A percentile compares a stretch with the other conserved stretches of the same genome.
Conservation (phyloP, 78 protist genomes). For the Dictyostelium brefeldianum region DNA sequence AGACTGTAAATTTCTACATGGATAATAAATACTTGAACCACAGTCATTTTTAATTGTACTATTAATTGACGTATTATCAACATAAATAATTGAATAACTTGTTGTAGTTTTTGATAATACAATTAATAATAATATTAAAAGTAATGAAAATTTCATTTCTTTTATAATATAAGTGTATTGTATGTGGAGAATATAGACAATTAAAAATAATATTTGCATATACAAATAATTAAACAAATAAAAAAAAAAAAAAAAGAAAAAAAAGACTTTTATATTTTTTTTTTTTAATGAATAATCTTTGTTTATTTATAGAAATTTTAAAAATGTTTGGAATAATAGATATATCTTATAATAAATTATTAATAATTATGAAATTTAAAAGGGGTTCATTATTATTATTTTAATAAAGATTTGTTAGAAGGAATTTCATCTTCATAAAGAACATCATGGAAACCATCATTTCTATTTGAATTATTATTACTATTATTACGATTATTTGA, state of each 20-base stretch:
- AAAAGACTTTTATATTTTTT: background rate
- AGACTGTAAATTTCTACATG: background rate
- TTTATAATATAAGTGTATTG: too few relatives aligned
- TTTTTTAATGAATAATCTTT: too few relatives aligned
- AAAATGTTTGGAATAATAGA: background rate
- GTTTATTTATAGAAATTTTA: background rate
- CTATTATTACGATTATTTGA: background rate
- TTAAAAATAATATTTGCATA: too few relatives aligned
- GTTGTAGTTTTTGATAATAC: too few relatives aligned
- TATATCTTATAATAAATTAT: background rate
- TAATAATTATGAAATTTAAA: background rate
- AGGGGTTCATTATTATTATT: background rate
- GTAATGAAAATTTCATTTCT: too few relatives aligned
- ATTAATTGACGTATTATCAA: background rate
- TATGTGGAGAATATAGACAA: too few relatives aligned
- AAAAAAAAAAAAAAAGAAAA: background rate
- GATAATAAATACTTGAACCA: background rate
- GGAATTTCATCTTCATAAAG: conserved; percentile 11
- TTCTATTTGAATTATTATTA: background rate
- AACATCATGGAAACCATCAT: conserved; percentile 21
- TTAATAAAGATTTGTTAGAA: conserved; percentile 8
- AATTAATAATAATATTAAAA: too few relatives aligned
- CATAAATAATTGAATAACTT: background rate
- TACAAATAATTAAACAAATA: too few relatives aligned
- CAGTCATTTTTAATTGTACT: background rate